A percentile compares a stretch with the other conserved stretches of the same genome.
These are phyloP conservation scores for Pseudogymnoascus pannorum DNA, from an alignment of 2,329 filamentous ascomycete species.

Conservation along the genomic window DNA sequence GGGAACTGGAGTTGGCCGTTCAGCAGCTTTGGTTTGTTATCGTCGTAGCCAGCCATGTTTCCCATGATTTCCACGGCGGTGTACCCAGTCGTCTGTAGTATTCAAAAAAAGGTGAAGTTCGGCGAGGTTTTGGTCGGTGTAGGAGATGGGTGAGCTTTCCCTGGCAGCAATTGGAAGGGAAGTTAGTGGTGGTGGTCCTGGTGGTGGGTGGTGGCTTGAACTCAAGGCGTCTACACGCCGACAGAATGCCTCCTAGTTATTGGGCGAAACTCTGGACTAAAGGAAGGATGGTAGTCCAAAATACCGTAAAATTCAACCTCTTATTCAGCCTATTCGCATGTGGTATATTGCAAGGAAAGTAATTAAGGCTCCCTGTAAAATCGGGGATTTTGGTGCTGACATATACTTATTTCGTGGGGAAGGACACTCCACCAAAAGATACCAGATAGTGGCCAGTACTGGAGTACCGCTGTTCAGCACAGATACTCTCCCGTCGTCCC, in stretches of 20 bases:
- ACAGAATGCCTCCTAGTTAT: not conserved
- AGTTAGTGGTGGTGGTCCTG: not conserved
- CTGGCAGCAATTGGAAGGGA: not conserved
- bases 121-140: not conserved
- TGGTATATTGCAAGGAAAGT: not conserved
- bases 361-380: not conserved
- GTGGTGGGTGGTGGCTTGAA: not conserved
- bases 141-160: not conserved
- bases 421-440: not conserved
- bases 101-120: not conserved
- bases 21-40: not conserved
- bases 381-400: not conserved
- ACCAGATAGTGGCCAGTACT: not conserved
- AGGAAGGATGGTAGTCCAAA: not conserved
- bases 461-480: not conserved
- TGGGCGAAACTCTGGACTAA: not conserved
- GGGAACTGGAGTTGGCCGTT: not conserved
- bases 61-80: not conserved
- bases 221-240: not conserved
- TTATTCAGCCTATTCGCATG: not conserved
- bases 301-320: not conserved
- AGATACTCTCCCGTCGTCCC: not conserved
- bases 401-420: constrained; percentile 7
- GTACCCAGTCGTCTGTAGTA: not conserved
- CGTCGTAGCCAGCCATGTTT: constrained; percentile 1